These are phyloP conservation scores for Globisporangium ultimum DNA, from an alignment of 352 stramenopile species.

Conservation along the genomic window DNA sequence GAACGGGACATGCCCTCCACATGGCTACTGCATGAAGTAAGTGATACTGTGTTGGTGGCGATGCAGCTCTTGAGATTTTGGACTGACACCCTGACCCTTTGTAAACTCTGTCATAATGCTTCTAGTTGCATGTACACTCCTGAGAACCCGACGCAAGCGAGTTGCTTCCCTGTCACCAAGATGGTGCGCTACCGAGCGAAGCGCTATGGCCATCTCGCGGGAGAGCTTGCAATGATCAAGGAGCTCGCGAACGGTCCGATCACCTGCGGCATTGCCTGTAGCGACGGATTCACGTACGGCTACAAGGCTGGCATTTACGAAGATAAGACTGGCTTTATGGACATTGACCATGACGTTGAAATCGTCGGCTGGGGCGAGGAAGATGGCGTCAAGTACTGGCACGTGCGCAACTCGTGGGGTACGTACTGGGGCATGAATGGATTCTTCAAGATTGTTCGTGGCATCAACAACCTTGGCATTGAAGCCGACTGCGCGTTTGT, in stretches of 20 bases:
- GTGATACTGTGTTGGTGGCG: conserved; percentile 12
- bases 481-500: conserved; percentile 89
- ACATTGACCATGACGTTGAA: conserved; percentile 84
- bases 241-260: conserved; percentile 86
- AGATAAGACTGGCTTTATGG: conserved; percentile 85
- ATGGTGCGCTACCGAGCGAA: conserved; percentile 83
- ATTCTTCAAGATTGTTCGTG: conserved; percentile 94
- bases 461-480: conserved; percentile 91
- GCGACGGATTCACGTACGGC: conserved; percentile 73
- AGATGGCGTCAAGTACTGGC: conserved; percentile 94
- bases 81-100: not conserved
- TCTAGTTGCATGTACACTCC: conserved; percentile 79
- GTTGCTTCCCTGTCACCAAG: conserved; percentile 74
- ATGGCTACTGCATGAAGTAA: conserved; percentile 86
- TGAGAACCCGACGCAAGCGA: conserved; percentile 29
- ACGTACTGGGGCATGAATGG: conserved; percentile 95
- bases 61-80: not conserved
- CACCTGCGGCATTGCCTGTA: conserved; percentile 91
- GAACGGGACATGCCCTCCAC: conserved; percentile 69
- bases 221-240: conserved; percentile 84
- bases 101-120: conserved; percentile 1
- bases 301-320: conserved; percentile 94
- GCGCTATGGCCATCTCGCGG: conserved; percentile 53
- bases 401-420: conserved; percentile 95
- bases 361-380: conserved; percentile 92